A percentile compares a stretch with the other conserved stretches of the same genome.
phyloP scores from a whole-genome alignment of 192 early-diverging fungal genomes.

The Chytriomyces hyalinus region DNA sequence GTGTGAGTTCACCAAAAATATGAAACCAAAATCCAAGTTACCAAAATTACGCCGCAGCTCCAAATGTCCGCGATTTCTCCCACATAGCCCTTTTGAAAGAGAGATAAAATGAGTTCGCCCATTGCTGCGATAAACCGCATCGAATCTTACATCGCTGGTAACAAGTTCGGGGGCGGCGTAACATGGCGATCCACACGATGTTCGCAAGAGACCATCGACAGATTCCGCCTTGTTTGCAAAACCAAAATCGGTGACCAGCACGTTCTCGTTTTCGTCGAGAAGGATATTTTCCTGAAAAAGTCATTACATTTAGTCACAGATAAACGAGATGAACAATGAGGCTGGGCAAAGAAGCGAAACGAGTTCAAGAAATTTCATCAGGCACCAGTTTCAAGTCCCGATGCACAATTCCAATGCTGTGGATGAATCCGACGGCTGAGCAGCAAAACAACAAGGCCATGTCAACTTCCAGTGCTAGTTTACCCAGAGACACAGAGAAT shows the following conservation, averaged over 20 bases:
- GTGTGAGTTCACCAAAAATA: too few relatives aligned
- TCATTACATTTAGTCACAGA: neutral
- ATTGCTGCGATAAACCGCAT: neutral
- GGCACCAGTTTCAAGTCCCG: constrained; percentile 92
- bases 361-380: neutral
- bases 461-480: too few relatives aligned
- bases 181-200: constrained; percentile 97
- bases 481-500: neutral
- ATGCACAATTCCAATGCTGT: constrained; percentile 91
- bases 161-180: constrained; percentile 99
- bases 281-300: constrained; percentile 83
- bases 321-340: too few relatives aligned
- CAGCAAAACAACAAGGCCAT: neutral
- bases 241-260: constrained; percentile 98
- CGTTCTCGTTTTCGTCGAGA: constrained; percentile 83
- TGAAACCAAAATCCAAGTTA: neutral
- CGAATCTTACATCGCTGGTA: constrained; percentile 74
- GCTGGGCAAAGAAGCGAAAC: constrained; percentile 4
- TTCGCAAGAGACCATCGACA: constrained; percentile 72
- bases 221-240: constrained; percentile 88
- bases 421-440: constrained; percentile 86
- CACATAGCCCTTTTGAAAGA: constrained; percentile 75
- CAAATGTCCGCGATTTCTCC: constrained; percentile 97
- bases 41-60: constrained; percentile 97
- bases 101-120: neutral